Conservation (phyloP, 75 land plant genomes). For the Cupressus sempervirens region DNA sequence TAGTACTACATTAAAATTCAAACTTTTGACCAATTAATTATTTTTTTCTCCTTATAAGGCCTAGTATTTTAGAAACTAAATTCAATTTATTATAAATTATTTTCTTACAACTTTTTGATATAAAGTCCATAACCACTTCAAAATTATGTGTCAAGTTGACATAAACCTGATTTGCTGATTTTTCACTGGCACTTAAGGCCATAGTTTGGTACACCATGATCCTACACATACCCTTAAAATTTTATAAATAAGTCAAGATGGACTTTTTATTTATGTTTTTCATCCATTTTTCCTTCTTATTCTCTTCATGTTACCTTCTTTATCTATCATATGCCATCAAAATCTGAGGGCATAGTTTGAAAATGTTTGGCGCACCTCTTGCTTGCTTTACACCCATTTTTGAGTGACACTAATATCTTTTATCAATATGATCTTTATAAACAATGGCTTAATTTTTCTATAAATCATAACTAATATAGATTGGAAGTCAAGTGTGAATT, state of each 20-base stretch:
- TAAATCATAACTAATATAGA: background rate
- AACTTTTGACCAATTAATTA: too few relatives aligned
- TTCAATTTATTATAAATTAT: too few relatives aligned
- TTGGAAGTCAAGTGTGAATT: background rate
- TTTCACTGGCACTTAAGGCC: too few relatives aligned
- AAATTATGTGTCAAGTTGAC: too few relatives aligned
- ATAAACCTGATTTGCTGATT: too few relatives aligned
- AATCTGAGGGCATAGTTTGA: background rate
- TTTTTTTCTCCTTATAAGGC: too few relatives aligned
- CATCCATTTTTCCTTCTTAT: slow-evolving; percentile 6
- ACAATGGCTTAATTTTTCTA: background rate
- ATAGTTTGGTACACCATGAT: slow-evolving; percentile 69
- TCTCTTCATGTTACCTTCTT: background rate
- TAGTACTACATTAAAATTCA: too few relatives aligned
- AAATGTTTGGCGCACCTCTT: background rate
- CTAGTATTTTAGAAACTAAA: too few relatives aligned
- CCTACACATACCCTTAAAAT: slow-evolving; percentile 62
- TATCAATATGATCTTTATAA: background rate
- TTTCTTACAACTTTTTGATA: too few relatives aligned
- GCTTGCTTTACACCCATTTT: background rate
- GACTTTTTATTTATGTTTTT: background rate
- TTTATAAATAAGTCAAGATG: slow-evolving; percentile 50
- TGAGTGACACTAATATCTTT: background rate
- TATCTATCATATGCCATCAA: background rate
- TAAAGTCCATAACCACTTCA: too few relatives aligned